phyloP scores from a whole-genome alignment of 805 yeast genomes.

The Myxozyma neotropica region DNA sequence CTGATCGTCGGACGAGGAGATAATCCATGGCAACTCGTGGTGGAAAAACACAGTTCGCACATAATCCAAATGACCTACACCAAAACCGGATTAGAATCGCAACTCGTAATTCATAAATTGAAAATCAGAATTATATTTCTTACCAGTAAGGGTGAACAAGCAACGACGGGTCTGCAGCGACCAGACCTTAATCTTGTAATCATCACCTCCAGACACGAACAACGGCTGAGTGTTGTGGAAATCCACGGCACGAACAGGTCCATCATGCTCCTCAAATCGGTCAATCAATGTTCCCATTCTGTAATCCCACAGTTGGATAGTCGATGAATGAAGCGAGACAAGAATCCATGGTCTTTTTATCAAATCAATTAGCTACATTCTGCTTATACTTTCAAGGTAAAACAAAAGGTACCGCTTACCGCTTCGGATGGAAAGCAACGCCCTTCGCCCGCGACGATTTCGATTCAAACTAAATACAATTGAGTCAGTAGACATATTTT shows the following conservation, averaged over 20 bases:
- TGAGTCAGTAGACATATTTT: background rate
- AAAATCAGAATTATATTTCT: background rate
- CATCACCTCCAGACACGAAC: conserved; percentile 97
- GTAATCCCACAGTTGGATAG: conserved; percentile 99
- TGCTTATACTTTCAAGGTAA: background rate
- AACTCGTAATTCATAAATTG: background rate
- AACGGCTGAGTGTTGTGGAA: conserved; percentile 98
- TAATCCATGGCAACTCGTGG: conserved; percentile 95
- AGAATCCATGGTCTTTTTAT: conserved; percentile 82
- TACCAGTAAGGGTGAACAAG: conserved; percentile 71
- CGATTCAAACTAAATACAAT: conserved; percentile 75
- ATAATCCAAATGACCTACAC: conserved; percentile 88
- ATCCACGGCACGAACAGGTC: conserved; percentile 93
- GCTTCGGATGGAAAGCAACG: conserved; percentile 92
- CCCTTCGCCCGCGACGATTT: conserved; percentile 97
- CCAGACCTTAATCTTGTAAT: conserved; percentile 94
- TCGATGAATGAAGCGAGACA: conserved; percentile 93
- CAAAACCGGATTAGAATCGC: background rate
- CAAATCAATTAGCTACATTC: background rate
- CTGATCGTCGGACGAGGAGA: conserved; percentile 95
- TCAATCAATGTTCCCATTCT: conserved; percentile 98
- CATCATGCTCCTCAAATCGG: conserved; percentile 96
- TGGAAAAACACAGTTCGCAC: conserved; percentile 94
- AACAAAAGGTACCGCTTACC: conserved; percentile 43
- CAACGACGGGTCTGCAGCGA: conserved; percentile 88